These are phyloP conservation scores for Diaporthe citri DNA, from an alignment of 2,329 filamentous ascomycete genomes.

Conservation along the genomic window DNA sequence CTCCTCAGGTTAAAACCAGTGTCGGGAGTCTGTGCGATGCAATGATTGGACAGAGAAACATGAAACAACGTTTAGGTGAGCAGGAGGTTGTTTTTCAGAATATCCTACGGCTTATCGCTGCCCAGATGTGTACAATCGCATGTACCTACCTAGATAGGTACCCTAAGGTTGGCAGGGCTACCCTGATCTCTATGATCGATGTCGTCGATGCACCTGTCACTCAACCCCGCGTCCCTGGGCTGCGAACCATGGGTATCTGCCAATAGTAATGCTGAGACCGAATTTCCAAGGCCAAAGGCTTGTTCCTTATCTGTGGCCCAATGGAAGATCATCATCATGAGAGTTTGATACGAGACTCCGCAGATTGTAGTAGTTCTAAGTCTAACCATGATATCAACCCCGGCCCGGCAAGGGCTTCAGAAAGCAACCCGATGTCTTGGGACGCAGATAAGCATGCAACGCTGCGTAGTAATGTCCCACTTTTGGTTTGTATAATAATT, in stretches of 20 bases:
- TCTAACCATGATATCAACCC: background rate
- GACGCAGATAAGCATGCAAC: constrained; percentile 13
- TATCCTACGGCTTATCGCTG: background rate
- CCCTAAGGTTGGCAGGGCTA: background rate
- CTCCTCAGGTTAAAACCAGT: background rate
- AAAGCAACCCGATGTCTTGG: constrained; percentile 12
- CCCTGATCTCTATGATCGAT: background rate
- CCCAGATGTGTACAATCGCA: background rate
- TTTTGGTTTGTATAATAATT: background rate
- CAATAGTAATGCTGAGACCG: background rate
- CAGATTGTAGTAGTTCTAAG: background rate
- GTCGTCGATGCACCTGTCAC: constrained; percentile 1
- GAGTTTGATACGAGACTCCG: constrained; percentile 11
- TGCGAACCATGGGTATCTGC: constrained; percentile 11
- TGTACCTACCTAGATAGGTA: background rate
- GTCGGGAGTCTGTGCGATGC: background rate
- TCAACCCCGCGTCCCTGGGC: constrained; percentile 12
- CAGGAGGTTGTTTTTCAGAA: background rate
- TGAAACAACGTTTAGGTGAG: background rate
- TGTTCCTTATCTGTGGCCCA: constrained; percentile 30
- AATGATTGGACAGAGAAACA: constrained; percentile 10
- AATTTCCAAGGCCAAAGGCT: background rate
- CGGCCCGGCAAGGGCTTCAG: background rate
- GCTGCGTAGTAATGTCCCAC: background rate
- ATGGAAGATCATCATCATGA: background rate